Conservation (phyloP, 768 basidiomycete genomes). For the Lactifluus pinguis region DNA sequence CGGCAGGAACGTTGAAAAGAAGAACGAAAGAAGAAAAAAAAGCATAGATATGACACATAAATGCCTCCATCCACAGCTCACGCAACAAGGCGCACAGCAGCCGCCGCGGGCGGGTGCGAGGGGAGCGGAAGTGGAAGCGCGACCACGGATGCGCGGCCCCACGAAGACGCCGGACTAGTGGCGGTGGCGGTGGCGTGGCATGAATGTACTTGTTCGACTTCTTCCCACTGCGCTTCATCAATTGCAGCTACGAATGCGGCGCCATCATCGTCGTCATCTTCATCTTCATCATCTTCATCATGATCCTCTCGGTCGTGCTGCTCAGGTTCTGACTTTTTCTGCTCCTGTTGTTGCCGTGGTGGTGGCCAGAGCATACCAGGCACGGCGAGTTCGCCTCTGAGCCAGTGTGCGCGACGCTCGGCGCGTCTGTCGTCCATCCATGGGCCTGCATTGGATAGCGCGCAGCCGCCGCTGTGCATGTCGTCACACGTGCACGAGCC, state of each 20-base stretch:
- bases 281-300: too few relatives aligned
- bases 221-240: background rate
- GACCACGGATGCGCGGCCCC: constrained; percentile 4
- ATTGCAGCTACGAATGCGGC: too few relatives aligned
- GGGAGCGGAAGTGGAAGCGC: constrained; percentile 1
- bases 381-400: constrained; percentile 21
- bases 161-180: background rate
- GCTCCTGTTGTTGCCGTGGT: background rate
- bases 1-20: too few relatives aligned
- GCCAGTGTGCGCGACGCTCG: constrained; percentile 25
- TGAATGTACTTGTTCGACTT: background rate
- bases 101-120: background rate
- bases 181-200: background rate
- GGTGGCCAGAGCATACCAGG: constrained; percentile 15
- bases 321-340: background rate
- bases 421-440: constrained; percentile 47
- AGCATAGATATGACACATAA: background rate
- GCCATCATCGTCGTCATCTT: too few relatives aligned
- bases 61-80: background rate
- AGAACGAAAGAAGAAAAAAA: background rate
- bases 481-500: constrained; percentile 55
- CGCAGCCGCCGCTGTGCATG: constrained; percentile 47
- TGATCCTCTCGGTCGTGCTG: too few relatives aligned
- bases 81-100: constrained; percentile 2
- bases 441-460: constrained; percentile 55